Percentiles rank a stretch among this genome's conserved stretches.
These are phyloP conservation scores for Meyerozyma carpophila DNA, from an alignment of 1,139 yeast genomes.

Conservation along the genomic window DNA sequence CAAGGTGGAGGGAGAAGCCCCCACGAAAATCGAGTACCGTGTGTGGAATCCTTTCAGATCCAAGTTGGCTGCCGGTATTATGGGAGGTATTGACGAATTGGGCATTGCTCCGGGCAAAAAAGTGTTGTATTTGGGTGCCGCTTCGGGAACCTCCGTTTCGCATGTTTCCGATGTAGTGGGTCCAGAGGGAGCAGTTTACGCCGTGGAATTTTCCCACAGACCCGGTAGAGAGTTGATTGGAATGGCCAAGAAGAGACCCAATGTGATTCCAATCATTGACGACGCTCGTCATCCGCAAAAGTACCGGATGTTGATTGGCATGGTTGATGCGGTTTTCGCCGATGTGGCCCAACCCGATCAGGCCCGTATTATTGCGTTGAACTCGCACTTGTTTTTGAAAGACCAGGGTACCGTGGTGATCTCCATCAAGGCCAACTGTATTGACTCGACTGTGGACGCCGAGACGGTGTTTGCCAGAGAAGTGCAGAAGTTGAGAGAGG, in stretches of 20 bases:
- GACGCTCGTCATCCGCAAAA: constrained; percentile 99
- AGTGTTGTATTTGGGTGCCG: constrained; percentile 97
- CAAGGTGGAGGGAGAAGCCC: constrained; percentile 78
- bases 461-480: constrained; percentile 99
- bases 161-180: constrained; percentile 98
- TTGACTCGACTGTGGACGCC: constrained; percentile 98
- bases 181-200: constrained; percentile 97
- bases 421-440: constrained; percentile 99
- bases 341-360: constrained; percentile 99
- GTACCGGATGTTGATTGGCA: constrained; percentile 96
- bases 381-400: constrained; percentile 95
- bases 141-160: constrained; percentile 98
- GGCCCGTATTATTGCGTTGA: constrained; percentile 98
- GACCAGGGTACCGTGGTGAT: constrained; percentile 98
- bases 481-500: constrained; percentile 98
- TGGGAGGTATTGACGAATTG: constrained; percentile 98
- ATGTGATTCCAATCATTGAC: constrained; percentile 96
- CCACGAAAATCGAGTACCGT: constrained; percentile 96
- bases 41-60: constrained; percentile 99
- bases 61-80: constrained; percentile 98
- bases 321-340: constrained; percentile 98
- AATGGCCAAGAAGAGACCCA: constrained; percentile 99
- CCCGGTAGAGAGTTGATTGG: constrained; percentile 99
- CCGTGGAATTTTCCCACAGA: constrained; percentile 98
- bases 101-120: constrained; percentile 98